These are phyloP conservation scores for Hysterangium stoloniferum DNA, from an alignment of 768 basidiomycete species.

Conservation along the genomic window DNA sequence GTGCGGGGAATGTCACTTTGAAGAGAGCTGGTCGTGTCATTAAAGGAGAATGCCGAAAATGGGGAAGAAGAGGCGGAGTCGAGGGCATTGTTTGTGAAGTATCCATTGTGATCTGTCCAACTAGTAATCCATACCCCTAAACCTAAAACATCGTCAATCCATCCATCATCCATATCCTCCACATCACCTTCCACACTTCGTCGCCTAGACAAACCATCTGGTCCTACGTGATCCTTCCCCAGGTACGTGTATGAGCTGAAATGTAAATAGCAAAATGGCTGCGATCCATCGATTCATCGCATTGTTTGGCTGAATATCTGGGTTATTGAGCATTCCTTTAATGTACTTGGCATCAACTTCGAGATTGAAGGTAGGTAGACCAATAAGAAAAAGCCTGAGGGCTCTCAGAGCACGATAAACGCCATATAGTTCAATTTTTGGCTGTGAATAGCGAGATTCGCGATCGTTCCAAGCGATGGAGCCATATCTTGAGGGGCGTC, in stretches of 20 bases:
- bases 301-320: constrained; percentile 29
- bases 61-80: neutral
- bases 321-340: constrained; percentile 33
- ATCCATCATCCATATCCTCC: constrained; percentile 5
- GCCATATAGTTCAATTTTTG: constrained; percentile 26
- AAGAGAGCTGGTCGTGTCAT: too few relatives aligned
- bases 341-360: constrained; percentile 27
- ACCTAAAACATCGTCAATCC: constrained; percentile 18
- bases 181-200: constrained; percentile 10
- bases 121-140: constrained; percentile 8
- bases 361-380: constrained; percentile 20
- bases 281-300: constrained; percentile 37
- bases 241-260: constrained; percentile 31
- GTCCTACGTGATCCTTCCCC: constrained; percentile 14
- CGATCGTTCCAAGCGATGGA: constrained; percentile 26
- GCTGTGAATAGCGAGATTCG: constrained; percentile 14
- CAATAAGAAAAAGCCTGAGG: constrained; percentile 18
- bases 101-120: neutral
- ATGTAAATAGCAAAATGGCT: constrained; percentile 30
- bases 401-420: constrained; percentile 20
- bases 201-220: constrained; percentile 20
- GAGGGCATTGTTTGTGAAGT: too few relatives aligned
- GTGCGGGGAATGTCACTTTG: constrained; percentile 9
- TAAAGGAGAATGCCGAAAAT: neutral
- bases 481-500: constrained; percentile 27